Conservation (phyloP, 306 rosid species). For the Calophaca sinica region DNA sequence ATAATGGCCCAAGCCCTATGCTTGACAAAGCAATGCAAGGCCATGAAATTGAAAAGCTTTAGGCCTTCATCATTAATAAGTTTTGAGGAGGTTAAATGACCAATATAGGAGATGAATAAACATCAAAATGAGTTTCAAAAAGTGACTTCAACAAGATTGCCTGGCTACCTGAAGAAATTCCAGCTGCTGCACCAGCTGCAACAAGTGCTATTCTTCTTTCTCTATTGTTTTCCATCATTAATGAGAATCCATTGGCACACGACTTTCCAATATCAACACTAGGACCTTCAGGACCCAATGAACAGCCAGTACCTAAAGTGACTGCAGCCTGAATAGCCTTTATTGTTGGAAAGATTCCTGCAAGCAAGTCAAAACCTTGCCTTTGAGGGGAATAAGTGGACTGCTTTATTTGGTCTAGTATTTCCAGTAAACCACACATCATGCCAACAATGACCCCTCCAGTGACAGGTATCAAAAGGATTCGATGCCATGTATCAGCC, state of each 20-base stretch:
- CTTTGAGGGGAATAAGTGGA: slow-evolving; percentile 67
- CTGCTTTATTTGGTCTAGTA: slow-evolving; percentile 84
- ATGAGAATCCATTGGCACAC: slow-evolving; percentile 91
- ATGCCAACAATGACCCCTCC: slow-evolving; percentile 97
- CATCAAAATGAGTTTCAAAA: slow-evolving; percentile 36
- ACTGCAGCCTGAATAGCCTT: slow-evolving; percentile 97
- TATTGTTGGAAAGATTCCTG: slow-evolving; percentile 81
- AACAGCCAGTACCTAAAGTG: slow-evolving; percentile 95
- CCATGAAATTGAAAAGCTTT: not conserved
- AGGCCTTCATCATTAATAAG: slow-evolving; percentile 9
- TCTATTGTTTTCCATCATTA: slow-evolving; percentile 93
- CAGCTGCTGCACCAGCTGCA: slow-evolving; percentile 99
- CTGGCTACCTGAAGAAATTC: slow-evolving; percentile 85
- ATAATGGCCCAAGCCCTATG: slow-evolving; percentile 4
- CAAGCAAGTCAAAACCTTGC: slow-evolving; percentile 83
- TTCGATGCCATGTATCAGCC: slow-evolving; percentile 95
- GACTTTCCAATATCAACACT: slow-evolving; percentile 99
- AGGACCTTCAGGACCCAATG: slow-evolving; percentile 99
- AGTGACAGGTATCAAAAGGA: slow-evolving; percentile 85
- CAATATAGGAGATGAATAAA: slow-evolving; percentile 37
- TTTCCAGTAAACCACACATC: slow-evolving; percentile 98
- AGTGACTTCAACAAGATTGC: slow-evolving; percentile 37
- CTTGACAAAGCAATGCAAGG: slow-evolving; percentile 1
- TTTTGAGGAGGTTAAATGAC: slow-evolving; percentile 19
- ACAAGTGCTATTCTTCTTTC: slow-evolving; percentile 92